A percentile compares a stretch with the other conserved stretches of the same genome.
Conservation (phyloP, 2,329 filamentous ascomycete species). For the Aspergillus unguis region DNA sequence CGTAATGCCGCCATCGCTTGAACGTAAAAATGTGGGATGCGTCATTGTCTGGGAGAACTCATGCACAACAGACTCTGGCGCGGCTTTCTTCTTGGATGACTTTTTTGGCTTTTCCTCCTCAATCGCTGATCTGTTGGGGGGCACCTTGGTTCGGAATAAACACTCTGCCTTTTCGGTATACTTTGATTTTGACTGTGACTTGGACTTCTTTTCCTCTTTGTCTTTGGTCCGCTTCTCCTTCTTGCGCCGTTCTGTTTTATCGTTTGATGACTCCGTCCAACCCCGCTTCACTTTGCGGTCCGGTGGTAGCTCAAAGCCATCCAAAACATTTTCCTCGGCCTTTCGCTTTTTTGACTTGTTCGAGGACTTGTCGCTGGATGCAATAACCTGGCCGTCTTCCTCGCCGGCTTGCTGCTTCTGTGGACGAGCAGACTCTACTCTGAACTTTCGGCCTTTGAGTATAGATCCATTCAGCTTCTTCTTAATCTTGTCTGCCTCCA, state of each 20-base stretch:
- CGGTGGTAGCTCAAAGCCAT: constrained; percentile 68
- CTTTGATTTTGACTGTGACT: constrained; percentile 64
- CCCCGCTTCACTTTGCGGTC: constrained; percentile 81
- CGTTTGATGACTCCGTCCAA: constrained; percentile 68
- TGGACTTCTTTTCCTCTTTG: constrained; percentile 56
- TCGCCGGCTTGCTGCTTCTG: constrained; percentile 50
- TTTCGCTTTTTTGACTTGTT: constrained; percentile 50
- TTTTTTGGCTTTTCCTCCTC: constrained; percentile 32
- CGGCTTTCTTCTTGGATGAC: constrained; percentile 61
- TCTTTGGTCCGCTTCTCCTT: constrained; percentile 51
- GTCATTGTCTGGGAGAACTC: constrained; percentile 86
- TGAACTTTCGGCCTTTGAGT: constrained; percentile 79
- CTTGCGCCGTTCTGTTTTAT: constrained; percentile 43
- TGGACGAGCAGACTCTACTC: constrained; percentile 75
- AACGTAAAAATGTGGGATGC: constrained; percentile 76
- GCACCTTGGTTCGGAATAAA: constrained; percentile 76
- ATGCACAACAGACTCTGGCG: constrained; percentile 68
- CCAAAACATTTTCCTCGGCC: constrained; percentile 53
- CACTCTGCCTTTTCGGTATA: constrained; percentile 79
- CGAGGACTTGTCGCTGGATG: constrained; percentile 31
- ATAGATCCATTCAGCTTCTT: constrained; percentile 86
- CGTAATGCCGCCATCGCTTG: constrained; percentile 44
- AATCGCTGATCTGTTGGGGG: constrained; percentile 52
- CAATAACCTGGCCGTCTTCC: constrained; percentile 35
- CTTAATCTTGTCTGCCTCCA: constrained; percentile 85